Evolutionary conservation across 306 rosid species (phyloP).

Genomic region (Nissolia schottii): DNA sequence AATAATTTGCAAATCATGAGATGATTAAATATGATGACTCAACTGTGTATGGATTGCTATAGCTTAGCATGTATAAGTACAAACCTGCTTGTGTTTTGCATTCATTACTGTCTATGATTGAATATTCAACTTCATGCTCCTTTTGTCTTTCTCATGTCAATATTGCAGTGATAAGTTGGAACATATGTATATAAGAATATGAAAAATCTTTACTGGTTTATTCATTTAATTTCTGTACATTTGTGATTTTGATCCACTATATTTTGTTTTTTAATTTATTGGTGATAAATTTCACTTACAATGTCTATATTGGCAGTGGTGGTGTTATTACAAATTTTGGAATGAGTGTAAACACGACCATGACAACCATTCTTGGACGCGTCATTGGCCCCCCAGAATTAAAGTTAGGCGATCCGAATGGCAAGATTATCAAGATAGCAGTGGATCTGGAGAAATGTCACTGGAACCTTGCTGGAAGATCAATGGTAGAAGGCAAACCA

Average conservation of each 20-base stretch:
- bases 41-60: conserved; percentile 1
- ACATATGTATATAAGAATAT: not conserved
- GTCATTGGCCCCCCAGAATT: conserved; percentile 66
- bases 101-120: not conserved
- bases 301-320: conserved; percentile 44
- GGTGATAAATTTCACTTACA: not conserved
- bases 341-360: conserved; percentile 44
- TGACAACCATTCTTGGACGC: conserved; percentile 59
- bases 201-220: not conserved
- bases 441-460: conserved; percentile 62
- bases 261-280: not conserved
- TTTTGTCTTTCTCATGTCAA: not conserved
- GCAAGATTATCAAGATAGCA: conserved; percentile 30
- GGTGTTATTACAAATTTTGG: conserved; percentile 51
- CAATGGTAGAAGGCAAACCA: conserved; percentile 55
- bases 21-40: conserved; percentile 7
- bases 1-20: conserved; percentile 12
- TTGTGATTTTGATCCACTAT: not conserved
- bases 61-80: conserved; percentile 3
- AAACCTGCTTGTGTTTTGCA: not conserved
- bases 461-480: conserved; percentile 64
- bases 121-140: not conserved
- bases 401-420: conserved; percentile 52
- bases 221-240: not conserved
- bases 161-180: not conserved